These are phyloP conservation scores for Zygoascus hellenicus DNA, from an alignment of 1,139 yeast genomes.

Conservation along the genomic window DNA sequence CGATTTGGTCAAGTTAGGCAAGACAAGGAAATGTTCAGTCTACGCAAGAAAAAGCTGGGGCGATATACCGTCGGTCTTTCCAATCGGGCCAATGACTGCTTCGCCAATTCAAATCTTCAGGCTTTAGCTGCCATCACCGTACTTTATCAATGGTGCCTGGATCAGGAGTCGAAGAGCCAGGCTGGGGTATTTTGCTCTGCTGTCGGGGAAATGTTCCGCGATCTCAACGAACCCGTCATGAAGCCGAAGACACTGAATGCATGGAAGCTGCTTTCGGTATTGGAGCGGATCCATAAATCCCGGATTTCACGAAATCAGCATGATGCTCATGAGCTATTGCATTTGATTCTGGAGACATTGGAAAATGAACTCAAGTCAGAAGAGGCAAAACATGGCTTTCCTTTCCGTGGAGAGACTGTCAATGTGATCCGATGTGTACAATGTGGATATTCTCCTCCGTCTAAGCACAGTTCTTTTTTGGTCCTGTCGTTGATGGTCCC, in stretches of 20 bases:
- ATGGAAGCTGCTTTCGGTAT: constrained; percentile 67
- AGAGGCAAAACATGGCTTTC: constrained; percentile 46
- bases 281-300: constrained; percentile 74
- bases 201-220: constrained; percentile 47
- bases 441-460: constrained; percentile 60
- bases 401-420: constrained; percentile 63
- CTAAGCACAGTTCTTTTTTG: constrained; percentile 55
- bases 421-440: constrained; percentile 64
- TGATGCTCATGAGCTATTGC: constrained; percentile 91
- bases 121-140: constrained; percentile 70
- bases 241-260: constrained; percentile 57
- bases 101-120: constrained; percentile 87
- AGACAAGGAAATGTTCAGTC: constrained; percentile 11
- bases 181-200: constrained; percentile 33
- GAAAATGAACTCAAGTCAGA: constrained; percentile 53
- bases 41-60: constrained; percentile 23
- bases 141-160: constrained; percentile 53
- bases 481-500: constrained; percentile 77
- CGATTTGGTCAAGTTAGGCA: neutral
- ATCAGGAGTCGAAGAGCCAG: neutral
- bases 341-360: constrained; percentile 69
- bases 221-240: constrained; percentile 58
- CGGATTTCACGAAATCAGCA: constrained; percentile 79
- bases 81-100: constrained; percentile 83
- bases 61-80: constrained; percentile 70